These are phyloP conservation scores for Bruguiera sexangula DNA, from an alignment of 345 rosid species.

Conservation along the genomic window DNA sequence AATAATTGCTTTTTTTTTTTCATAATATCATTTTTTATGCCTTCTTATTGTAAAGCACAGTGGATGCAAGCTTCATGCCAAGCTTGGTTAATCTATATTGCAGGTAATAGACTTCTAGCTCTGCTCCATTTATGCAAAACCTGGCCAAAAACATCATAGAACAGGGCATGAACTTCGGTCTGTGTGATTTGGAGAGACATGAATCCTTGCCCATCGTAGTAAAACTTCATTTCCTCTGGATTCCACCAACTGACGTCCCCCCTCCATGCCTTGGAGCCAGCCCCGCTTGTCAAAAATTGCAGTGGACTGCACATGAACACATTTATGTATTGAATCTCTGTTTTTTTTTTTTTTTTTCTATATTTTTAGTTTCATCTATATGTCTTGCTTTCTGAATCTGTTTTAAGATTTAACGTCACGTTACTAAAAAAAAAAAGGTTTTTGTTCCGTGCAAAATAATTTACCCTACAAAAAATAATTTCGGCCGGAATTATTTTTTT, in stretches of 20 bases:
- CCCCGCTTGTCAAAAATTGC: slow-evolving; percentile 68
- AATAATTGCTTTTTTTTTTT: too few relatives aligned
- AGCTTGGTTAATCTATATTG: background rate
- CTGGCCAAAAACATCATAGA: slow-evolving; percentile 52
- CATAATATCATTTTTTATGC: too few relatives aligned
- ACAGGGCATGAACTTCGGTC: slow-evolving; percentile 23
- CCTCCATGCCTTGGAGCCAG: slow-evolving; percentile 85
- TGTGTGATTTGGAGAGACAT: slow-evolving; percentile 46
- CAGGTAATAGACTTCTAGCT: slow-evolving; percentile 20
- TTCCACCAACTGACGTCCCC: slow-evolving; percentile 42
- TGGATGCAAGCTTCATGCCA: background rate
- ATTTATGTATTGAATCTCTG: background rate
- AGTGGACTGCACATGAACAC: slow-evolving; percentile 32
- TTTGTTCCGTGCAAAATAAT: too few relatives aligned
- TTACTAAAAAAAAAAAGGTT: too few relatives aligned
- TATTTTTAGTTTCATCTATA: too few relatives aligned
- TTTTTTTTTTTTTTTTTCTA: background rate
- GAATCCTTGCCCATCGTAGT: slow-evolving; percentile 79
- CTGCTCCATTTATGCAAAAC: slow-evolving; percentile 46
- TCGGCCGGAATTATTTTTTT: too few relatives aligned
- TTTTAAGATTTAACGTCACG: too few relatives aligned
- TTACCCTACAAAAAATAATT: too few relatives aligned
- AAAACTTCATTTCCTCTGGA: slow-evolving; percentile 57
- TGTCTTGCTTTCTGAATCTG: background rate
- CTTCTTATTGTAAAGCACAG: background rate